These are phyloP conservation scores for Diophrys appendiculata DNA, from an alignment of 73 alveolate species.

Conservation along the genomic window DNA sequence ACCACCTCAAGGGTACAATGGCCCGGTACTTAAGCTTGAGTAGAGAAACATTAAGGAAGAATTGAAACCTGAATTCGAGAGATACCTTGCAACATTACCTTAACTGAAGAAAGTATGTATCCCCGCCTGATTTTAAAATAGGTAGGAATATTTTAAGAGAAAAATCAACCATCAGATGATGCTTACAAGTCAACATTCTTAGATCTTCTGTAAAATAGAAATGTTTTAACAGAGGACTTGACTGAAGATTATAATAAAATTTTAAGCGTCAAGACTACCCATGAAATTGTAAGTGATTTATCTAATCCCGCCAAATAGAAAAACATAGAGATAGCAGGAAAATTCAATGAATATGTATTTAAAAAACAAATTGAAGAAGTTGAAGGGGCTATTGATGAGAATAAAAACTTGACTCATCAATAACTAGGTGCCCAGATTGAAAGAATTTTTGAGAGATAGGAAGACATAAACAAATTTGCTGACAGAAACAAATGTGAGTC, in stretches of 20 bases:
- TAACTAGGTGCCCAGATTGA: not conserved
- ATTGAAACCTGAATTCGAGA: not conserved
- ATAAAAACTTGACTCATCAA: not conserved
- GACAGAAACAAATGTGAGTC: not conserved
- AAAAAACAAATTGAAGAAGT: not conserved
- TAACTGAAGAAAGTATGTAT: not conserved
- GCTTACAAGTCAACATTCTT: not conserved
- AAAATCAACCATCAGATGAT: not conserved
- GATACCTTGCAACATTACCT: not conserved
- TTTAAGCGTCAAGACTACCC: not conserved
- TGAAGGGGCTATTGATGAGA: not conserved
- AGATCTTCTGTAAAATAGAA: too few relatives aligned
- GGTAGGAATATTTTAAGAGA: not conserved
- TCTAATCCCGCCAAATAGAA: not conserved
- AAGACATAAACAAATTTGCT: not conserved
- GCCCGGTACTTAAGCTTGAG: not conserved
- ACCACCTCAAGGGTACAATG: not conserved
- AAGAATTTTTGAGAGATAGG: not conserved
- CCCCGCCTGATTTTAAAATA: not conserved
- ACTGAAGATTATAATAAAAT: not conserved
- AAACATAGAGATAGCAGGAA: not conserved
- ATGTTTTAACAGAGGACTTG: not conserved
- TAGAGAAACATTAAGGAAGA: not conserved
- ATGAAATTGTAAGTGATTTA: not conserved
- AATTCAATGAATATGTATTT: not conserved